A percentile compares a stretch with the other conserved stretches of the same genome.
Evolutionary conservation across 768 basidiomycete species (phyloP).

Genomic region (Leccinum subtestaceum): DNA sequence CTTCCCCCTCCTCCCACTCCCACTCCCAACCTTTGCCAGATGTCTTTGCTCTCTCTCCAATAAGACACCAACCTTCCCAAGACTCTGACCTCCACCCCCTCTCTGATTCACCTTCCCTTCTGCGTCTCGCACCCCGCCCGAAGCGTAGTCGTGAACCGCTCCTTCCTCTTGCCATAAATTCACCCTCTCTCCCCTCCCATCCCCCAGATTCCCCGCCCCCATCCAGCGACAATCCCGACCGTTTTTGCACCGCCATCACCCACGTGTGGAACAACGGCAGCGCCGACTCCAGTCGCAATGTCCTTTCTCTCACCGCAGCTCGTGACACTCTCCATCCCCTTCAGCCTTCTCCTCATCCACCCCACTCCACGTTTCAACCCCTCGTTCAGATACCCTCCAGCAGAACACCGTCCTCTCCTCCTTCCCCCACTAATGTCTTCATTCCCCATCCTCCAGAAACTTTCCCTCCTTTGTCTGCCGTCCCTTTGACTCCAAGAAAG

Average conservation of each 20-base stretch:
- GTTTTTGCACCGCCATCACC: conserved; percentile 47
- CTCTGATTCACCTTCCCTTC: conserved; percentile 25
- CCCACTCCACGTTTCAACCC: conserved; percentile 20
- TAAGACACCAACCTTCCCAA: conserved; percentile 37
- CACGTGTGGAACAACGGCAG: conserved; percentile 52
- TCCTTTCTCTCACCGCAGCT: conserved; percentile 9
- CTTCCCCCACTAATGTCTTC: conserved; percentile 30
- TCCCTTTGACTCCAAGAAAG: conserved; percentile 34
- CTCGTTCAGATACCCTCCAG: conserved; percentile 27
- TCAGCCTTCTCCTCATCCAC: conserved; percentile 6
- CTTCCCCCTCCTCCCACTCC: conserved; percentile 33
- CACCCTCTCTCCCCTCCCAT: background rate
- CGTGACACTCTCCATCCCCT: conserved; percentile 1
- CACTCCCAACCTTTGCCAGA: conserved; percentile 28
- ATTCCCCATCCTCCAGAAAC: conserved; percentile 30
- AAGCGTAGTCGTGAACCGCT: conserved; percentile 76
- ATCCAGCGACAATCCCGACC: background rate
- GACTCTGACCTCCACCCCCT: conserved; percentile 40
- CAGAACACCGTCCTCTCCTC: conserved; percentile 20
- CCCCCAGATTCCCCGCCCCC: background rate
- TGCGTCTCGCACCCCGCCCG: conserved; percentile 35
- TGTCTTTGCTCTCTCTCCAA: conserved; percentile 40
- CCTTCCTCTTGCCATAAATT: conserved; percentile 44
- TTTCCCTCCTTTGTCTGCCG: conserved; percentile 33
- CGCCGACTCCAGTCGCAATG: conserved; percentile 46